These are phyloP conservation scores for Chytriomyces sp. DNA, from an alignment of 192 early-diverging fungal species.

Conservation along the genomic window DNA sequence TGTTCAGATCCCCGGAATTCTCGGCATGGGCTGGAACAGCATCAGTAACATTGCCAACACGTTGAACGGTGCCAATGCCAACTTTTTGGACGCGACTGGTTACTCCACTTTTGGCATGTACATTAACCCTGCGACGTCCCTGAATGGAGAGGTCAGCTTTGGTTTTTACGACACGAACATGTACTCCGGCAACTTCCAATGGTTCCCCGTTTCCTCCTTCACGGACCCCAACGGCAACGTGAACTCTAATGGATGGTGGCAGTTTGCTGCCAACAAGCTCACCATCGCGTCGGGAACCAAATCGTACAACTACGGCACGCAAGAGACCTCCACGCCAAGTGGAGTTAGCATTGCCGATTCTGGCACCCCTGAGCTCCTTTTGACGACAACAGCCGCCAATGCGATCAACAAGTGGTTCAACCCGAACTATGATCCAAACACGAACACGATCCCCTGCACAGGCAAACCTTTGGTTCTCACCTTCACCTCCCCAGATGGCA, in stretches of 20 bases:
- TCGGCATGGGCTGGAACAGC: constrained; percentile 5
- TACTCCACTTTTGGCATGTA: not conserved
- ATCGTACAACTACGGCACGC: not conserved
- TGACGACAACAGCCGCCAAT: not conserved
- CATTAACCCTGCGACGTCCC: constrained; percentile 8
- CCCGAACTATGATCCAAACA: not conserved
- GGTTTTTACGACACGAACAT: not conserved
- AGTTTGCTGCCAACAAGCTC: not conserved
- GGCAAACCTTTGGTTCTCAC: not conserved
- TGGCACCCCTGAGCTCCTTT: constrained; percentile 3
- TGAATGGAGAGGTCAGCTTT: constrained; percentile 11
- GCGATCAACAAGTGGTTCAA: constrained; percentile 13
- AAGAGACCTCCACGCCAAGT: not conserved
- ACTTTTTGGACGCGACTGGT: constrained; percentile 7
- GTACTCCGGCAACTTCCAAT: not conserved
- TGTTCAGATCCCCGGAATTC: not conserved
- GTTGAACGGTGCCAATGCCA: constrained; percentile 3
- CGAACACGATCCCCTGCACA: not conserved
- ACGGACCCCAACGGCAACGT: not conserved
- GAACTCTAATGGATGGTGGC: not conserved
- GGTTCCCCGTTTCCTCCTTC: not conserved
- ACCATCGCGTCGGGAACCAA: no score
- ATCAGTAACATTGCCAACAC: constrained; percentile 6
- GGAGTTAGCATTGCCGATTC: not conserved
- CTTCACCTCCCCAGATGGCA: not conserved